Evolutionary conservation across 139 green algal genomes (phyloP).

Genomic region (Zygnema circumcarinatum): DNA sequence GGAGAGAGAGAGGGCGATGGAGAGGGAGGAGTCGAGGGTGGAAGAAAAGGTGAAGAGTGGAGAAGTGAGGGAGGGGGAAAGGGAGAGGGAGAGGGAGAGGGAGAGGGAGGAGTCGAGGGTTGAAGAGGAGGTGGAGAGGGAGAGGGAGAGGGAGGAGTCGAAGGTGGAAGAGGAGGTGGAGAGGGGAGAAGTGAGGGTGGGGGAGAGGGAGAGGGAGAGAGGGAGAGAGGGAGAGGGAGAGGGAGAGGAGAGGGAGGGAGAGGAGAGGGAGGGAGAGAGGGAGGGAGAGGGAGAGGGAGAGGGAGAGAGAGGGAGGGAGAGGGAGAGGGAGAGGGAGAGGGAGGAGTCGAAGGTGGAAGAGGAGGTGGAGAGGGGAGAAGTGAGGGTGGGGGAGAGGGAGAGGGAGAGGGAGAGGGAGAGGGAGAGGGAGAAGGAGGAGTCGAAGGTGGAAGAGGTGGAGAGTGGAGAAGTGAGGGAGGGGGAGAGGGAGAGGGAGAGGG

Average conservation of each 20-base stretch:
- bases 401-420: neutral
- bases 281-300: neutral
- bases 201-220: neutral
- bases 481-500: neutral
- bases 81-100: neutral
- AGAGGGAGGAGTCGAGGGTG: neutral
- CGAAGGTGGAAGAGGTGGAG: neutral
- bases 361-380: neutral
- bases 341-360: neutral
- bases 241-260: neutral
- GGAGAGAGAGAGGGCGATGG: neutral
- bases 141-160: neutral
- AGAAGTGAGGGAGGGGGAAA: neutral
- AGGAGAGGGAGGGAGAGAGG: neutral
- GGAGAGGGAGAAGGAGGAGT: neutral
- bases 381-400: neutral
- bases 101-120: neutral
- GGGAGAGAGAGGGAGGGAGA: neutral
- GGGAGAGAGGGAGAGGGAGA: neutral
- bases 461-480: neutral
- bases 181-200: neutral
- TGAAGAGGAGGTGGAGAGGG: neutral
- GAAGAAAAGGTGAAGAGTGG: neutral
- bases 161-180: neutral
- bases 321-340: neutral